phyloP scores from a whole-genome alignment of 139 green algal species.

The Ettlia oleoabundans region DNA sequence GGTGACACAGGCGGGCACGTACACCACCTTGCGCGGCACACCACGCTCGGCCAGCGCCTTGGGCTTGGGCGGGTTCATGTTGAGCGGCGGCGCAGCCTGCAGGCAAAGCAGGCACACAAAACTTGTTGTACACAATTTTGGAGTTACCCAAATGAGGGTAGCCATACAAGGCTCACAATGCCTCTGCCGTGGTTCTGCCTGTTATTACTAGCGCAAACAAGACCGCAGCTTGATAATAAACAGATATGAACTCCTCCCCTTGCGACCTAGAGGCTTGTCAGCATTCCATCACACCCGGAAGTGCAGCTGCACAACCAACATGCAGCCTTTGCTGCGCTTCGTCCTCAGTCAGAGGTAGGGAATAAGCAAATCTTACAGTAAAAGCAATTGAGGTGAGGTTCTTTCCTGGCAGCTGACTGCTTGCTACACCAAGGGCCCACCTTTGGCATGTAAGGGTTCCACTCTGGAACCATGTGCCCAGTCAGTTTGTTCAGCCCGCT shows the following conservation, averaged over 20 bases:
- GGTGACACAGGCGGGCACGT: constrained; percentile 92
- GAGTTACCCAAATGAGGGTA: too few species aligned
- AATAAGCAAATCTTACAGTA: too few species aligned
- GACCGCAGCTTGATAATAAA: background rate
- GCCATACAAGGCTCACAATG: too few species aligned
- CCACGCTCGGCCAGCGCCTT: constrained; percentile 22
- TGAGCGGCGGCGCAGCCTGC: constrained; percentile 55
- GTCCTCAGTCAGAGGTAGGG: too few species aligned
- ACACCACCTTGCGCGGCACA: constrained; percentile 82
- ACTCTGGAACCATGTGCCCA: constrained; percentile 84
- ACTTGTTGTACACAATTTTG: too few species aligned
- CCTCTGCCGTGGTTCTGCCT: too few species aligned
- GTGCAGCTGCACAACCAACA: background rate
- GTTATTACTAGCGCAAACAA: background rate
- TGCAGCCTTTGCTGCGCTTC: too few species aligned
- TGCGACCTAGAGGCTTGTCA: background rate
- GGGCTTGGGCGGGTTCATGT: constrained; percentile 54
- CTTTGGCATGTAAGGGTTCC: constrained; percentile 97
- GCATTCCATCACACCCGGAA: too few species aligned
- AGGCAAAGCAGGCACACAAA: background rate
- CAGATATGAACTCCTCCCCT: too few species aligned
- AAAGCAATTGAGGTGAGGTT: too few species aligned
- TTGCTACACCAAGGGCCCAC: constrained; percentile 58
- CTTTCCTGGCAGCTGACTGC: too few species aligned
- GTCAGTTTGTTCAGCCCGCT: constrained; percentile 74